Evolutionary conservation across 306 rosid species (phyloP).

Genomic region (Fragaria iinumae): DNA sequence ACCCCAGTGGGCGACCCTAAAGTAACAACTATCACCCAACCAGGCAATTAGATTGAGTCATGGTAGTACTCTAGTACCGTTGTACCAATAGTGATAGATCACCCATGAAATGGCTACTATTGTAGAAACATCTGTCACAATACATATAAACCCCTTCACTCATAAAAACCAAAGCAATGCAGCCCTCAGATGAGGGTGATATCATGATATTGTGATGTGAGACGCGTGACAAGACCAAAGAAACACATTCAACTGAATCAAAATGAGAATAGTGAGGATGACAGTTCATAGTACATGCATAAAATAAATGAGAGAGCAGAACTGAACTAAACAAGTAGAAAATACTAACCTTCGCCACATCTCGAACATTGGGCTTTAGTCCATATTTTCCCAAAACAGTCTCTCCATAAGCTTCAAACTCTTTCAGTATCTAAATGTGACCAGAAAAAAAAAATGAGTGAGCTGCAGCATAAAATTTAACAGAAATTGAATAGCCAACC

Average conservation of each 20-base stretch:
- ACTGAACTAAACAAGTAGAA: neutral
- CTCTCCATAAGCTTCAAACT: constrained; percentile 86
- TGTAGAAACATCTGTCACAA: neutral
- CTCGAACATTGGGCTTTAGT: constrained; percentile 65
- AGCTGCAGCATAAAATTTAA: constrained; percentile 6
- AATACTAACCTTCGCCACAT: constrained; percentile 68
- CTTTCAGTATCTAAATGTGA: constrained; percentile 57
- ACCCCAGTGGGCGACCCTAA: neutral
- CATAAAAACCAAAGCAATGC: neutral
- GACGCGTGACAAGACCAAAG: neutral
- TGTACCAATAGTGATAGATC: neutral
- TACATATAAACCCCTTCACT: neutral
- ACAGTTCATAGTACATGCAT: neutral
- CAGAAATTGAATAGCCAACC: constrained; percentile 24
- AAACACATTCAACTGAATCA: neutral
- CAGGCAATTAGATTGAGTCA: neutral
- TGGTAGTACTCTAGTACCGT: neutral
- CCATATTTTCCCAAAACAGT: constrained; percentile 74
- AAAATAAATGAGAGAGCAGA: neutral
- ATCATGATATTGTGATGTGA: neutral
- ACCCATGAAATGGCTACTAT: neutral
- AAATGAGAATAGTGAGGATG: neutral
- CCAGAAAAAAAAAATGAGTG: neutral
- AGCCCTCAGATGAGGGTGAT: constrained; percentile 2
- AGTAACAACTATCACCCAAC: neutral